Conservation (phyloP, 73 alveolate species). For the Paramecium pentaurelia region DNA sequence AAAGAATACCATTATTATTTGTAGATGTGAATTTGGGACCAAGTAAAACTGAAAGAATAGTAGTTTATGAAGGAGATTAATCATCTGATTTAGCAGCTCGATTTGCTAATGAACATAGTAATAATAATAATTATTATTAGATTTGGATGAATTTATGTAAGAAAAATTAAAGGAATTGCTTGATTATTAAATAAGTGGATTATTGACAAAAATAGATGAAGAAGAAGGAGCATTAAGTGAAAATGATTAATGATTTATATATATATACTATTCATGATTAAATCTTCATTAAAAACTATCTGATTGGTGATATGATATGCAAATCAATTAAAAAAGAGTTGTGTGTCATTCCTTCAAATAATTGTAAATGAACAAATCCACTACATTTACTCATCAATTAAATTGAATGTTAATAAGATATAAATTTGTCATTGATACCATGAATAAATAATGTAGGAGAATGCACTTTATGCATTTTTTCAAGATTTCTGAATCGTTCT, state of each 20-base stretch:
- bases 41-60: conserved; percentile 90
- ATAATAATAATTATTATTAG: neutral
- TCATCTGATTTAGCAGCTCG: conserved; percentile 91
- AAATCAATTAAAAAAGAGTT: neutral
- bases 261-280: neutral
- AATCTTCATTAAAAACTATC: neutral
- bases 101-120: conserved; percentile 87
- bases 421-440: conserved; percentile 93
- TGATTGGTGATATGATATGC: neutral
- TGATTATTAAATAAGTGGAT: conserved; percentile 73
- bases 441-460: conserved; percentile 77
- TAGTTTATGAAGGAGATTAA: conserved; percentile 93
- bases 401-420: conserved; percentile 73
- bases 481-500: conserved; percentile 91
- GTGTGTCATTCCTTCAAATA: conserved; percentile 39
- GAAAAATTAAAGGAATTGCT: conserved; percentile 67
- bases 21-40: conserved; percentile 97
- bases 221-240: conserved; percentile 66
- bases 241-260: conserved; percentile 13
- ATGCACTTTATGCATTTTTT: conserved; percentile 65
- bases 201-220: conserved; percentile 76
- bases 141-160: conserved; percentile 70
- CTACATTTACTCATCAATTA: neutral
- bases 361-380: neutral
- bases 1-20: conserved; percentile 82